Evolutionary conservation across 805 yeast genomes (phyloP).

Genomic region (Suhomyces faveliae): DNA sequence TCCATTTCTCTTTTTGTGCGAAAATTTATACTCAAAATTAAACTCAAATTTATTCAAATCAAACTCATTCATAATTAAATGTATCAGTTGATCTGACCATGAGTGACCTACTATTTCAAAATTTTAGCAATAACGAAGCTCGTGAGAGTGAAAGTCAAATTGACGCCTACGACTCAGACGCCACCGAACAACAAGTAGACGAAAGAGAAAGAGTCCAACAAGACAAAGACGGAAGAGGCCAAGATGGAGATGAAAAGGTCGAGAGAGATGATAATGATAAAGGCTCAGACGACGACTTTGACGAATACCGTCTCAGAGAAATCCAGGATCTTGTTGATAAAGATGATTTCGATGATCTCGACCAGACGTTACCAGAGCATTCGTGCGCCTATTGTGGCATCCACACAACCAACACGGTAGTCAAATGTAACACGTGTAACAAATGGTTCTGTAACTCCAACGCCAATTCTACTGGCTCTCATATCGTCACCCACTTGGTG

Average conservation of each 20-base stretch:
- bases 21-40: background rate
- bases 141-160: too few species aligned
- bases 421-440: conserved; percentile 71
- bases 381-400: conserved; percentile 74
- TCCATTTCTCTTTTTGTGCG: background rate
- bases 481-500: conserved; percentile 82
- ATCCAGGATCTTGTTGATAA: conserved; percentile 12
- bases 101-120: conserved; percentile 25
- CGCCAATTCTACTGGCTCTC: conserved; percentile 60
- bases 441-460: conserved; percentile 90
- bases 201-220: background rate
- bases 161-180: background rate
- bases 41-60: background rate
- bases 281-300: background rate
- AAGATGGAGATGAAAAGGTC: background rate
- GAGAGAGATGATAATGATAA: background rate
- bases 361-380: conserved; percentile 21
- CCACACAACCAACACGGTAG: conserved; percentile 60
- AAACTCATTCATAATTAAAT: background rate
- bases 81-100: conserved; percentile 7
- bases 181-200: conserved; percentile 1
- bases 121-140: conserved; percentile 5
- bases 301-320: conserved; percentile 1
- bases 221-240: background rate
- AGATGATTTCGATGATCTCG: background rate